Evolutionary conservation across 1,284 basidiomycete genomes (phyloP).

Genomic region (Entoloma clypeatum): DNA sequence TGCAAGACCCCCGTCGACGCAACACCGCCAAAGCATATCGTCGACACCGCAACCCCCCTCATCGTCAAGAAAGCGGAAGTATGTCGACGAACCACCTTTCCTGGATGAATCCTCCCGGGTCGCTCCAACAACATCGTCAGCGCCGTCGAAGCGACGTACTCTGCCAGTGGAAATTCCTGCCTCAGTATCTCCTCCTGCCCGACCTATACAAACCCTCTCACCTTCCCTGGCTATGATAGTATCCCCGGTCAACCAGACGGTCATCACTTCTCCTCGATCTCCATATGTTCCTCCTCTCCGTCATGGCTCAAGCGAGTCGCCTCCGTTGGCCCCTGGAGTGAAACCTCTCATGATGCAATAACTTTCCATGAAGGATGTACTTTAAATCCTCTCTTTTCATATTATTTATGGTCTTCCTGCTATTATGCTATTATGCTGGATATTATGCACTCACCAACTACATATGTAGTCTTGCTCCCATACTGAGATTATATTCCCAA

Average conservation of each 20-base stretch:
- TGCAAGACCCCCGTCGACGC: constrained; percentile 38
- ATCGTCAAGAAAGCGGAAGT: constrained; percentile 29
- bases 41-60: constrained; percentile 19
- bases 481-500: too few relatives aligned
- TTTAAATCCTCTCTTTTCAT: too few relatives aligned
- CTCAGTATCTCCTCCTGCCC: constrained; percentile 23
- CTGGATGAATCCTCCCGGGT: constrained; percentile 21
- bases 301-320: constrained; percentile 19
- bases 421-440: constrained; percentile 7
- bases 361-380: background rate
- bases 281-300: constrained; percentile 20
- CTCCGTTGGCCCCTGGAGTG: constrained; percentile 15
- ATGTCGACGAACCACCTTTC: constrained; percentile 23
- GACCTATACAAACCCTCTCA: constrained; percentile 36
- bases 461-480: too few relatives aligned
- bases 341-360: constrained; percentile 19
- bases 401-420: background rate
- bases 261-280: constrained; percentile 21
- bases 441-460: too few relatives aligned
- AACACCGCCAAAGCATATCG: constrained; percentile 30
- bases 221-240: constrained; percentile 32
- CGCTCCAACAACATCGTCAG: constrained; percentile 21
- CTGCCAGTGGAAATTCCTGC: constrained; percentile 21
- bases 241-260: constrained; percentile 26
- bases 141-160: constrained; percentile 25